Base-by-base conservation (phyloP, 1,139 yeast species). In the Debaryomyces coudertii region DNA sequence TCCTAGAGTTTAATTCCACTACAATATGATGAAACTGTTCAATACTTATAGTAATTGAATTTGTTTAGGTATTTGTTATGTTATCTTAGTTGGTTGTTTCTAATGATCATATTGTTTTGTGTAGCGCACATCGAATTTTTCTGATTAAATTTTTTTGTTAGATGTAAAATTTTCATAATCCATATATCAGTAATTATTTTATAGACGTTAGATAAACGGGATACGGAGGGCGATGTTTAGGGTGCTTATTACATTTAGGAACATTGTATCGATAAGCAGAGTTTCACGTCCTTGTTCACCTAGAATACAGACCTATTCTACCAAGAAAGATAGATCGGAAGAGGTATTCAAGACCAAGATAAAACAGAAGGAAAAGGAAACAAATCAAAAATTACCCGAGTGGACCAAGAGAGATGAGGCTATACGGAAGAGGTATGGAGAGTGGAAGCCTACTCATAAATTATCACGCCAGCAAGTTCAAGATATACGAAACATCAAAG, bases 321-420 rank as follows among this genome's bases (percentile, higher is more conserved):
- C 40, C 31, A 42, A 43, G 36, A 36, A 29, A 27, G 39, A 23
- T 6, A 44, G 52, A 2, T 27, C 41, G 16, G 58, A 56, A 34
- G 48, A 48, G 27, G 45, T 25, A 7, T 57, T 60, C 46, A 56
- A 54, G 39, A 36, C 51, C 25, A 58, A 53, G 41, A 42, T 62
- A 28, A 48, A 48, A 22, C 45, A 44, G 11, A 45, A 42, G 33
- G 55, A 55, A 24, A 47, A 48, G 14, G 49, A 43, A n/a, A 42
- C 38, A n/a, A 28, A 31, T 23, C 39, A 43, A 22, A 49, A 37
- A 15, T 44, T 34, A 2, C 72, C 76, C 1, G 65, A 75, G 36
- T 90, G 96, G 95, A 68, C 80, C 53, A 79, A 85, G 54, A 80
- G 92, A 53, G 82, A 83, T 52, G 75, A 75, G 53, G 79, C 93